Base-by-base conservation (phyloP, 805 yeast genomes). In the Saturnispora kantuleensis region DNA sequence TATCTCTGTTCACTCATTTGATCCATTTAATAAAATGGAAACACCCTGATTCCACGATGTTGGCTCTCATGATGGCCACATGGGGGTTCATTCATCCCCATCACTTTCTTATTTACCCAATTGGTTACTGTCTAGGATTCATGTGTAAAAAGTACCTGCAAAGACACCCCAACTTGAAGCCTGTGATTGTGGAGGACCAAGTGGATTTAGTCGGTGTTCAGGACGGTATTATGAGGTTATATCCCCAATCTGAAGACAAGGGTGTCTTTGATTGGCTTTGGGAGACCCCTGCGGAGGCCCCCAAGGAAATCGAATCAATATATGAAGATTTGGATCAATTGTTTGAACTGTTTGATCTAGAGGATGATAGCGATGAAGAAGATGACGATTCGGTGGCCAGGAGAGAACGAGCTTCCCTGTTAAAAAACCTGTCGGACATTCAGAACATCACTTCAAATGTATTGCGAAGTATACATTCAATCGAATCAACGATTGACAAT, bases 71-170 rank as follows among this genome's bases (percentile, higher is more conserved):
- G 5, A 49, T 77, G 1, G 79, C 82, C 51, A 80, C 96, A 0
- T 69, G 77, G 48, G 65, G 80, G 1, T 83, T 93, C 53, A 60
- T 81, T 31, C 74, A 83, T 64, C 96, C 96, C 0, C 78, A 78
- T 56, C 60, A 83, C 41, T 65, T 85, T 10, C 60, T 83, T 33
- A 69, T 78, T 1, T 67, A 79, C 30, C 96, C 96, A 0, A 52
- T 81, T 2, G 69, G 67, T 40, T 39, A 84, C 3, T 52, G 82
- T 29, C 66, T 71, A 45, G 79, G 77, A 1, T 65, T 81, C 3
- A 70, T 88, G 66, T 65, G 82, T 1, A 90, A 94, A 0, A 85
- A 81, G 4, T 88, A 80, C 55, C 65, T 75, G 15, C 67, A 72
- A 41, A 68, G 85, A 42, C 93, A 86, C 57, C 93, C 93, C 0